Evolutionary conservation across 2,329 filamentous ascomycete species (phyloP), one percentile per base, ranked within the genome.

Genomic region (Alternaria sp.): DNA sequence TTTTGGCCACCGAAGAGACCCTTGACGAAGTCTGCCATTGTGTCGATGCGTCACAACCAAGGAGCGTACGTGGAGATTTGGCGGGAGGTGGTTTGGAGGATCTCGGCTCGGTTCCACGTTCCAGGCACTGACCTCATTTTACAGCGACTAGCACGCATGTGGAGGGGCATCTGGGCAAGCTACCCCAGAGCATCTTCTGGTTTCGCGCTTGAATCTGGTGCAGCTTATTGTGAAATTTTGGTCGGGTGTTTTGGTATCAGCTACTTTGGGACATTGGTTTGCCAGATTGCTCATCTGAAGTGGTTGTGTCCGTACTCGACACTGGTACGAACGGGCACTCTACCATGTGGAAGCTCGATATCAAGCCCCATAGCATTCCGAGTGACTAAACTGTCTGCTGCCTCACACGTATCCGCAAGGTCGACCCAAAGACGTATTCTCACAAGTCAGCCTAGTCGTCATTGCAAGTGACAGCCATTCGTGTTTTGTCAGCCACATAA

Each of bases 1-100:
- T 92, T 90, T 77, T 85, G 85, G 77, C 87, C 89, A 75, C 90
- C 90, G 73, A 93, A 87, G 74, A 93, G 81, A 77, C 87, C 88
- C 81, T 91, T 91, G 71, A 92, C 77, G 69, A 91, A 80, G 71
- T 83, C 82, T 62, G 82, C 83, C 83, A 84, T 84, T 53, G 59
- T 57, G 67, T 69, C 49, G 51, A 62, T 63, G 62, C 66, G 64
- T 63, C 62, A 64, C 69, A 72, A 71, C 69, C 67, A 66, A 63
- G 57, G 63, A 61, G 62, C 66, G 62, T 61, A 57, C 58, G 67
- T 62, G 64, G 69, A 67, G 66, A 67, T 59, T 59, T 62, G 60
- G 66, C 67, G 65, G 45, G 62, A 65, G 60, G 67, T 46, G 45
- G 51, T 64, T 43, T 59, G 61, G 58, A 50, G 65, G 49, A 52